phyloP scores from a whole-genome alignment of 2,329 filamentous ascomycete species.

The Aureobasidium melanogenum region DNA sequence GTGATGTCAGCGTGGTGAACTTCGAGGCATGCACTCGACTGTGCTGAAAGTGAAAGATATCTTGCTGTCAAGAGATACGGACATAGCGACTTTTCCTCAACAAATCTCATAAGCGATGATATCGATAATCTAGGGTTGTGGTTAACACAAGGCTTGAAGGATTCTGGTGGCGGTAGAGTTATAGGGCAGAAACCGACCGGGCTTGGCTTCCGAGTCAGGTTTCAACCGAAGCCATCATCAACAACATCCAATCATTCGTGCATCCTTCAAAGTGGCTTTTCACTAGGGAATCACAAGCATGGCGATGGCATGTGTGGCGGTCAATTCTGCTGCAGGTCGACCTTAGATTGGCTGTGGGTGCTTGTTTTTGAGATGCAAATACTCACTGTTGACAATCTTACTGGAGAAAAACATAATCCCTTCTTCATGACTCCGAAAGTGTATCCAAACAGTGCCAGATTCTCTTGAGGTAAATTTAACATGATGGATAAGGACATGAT shows the following conservation, averaged over 20 bases:
- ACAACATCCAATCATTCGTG: neutral
- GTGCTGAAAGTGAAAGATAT: neutral
- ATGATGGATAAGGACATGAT: no score
- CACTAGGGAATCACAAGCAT: neutral
- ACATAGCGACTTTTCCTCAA: neutral
- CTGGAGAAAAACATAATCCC: no score
- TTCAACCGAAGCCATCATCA: neutral
- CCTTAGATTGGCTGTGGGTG: no score
- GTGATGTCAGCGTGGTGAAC: neutral
- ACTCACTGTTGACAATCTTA: no score
- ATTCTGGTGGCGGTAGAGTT: neutral
- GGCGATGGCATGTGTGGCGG: neutral
- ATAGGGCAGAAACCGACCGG: neutral
- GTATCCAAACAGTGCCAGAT: no score
- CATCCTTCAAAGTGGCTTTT: neutral
- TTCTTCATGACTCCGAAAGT: no score
- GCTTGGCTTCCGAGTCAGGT: constrained; percentile 5
- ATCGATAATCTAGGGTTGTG: neutral
- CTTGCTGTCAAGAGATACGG: neutral
- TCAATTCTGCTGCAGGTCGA: neutral
- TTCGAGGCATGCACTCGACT: neutral
- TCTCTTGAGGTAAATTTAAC: no score
- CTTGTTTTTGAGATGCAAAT: no score
- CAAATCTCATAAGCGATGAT: neutral
- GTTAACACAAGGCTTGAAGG: neutral